Conservation (phyloP, 2,329 filamentous ascomycete genomes). For the Diaporthe nobilis region DNA sequence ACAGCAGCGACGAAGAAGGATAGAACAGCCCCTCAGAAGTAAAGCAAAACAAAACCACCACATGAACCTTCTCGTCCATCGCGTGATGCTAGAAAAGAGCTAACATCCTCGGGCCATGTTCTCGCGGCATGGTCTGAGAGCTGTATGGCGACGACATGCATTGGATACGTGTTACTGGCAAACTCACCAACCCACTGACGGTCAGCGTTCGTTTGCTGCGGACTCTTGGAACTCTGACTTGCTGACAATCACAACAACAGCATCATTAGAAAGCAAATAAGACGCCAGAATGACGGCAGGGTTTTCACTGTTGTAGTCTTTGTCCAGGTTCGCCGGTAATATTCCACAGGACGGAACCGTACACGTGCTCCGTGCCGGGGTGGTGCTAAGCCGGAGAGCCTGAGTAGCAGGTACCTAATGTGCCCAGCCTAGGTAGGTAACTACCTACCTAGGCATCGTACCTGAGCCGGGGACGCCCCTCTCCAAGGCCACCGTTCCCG, state of each 20-base stretch:
- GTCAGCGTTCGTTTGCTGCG: neutral
- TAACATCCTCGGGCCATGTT: neutral
- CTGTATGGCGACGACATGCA: neutral
- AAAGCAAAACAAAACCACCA: neutral
- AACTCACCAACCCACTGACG: neutral
- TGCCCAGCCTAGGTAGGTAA: neutral
- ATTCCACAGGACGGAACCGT: neutral
- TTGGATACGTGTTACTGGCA: neutral
- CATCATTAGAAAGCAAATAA: neutral
- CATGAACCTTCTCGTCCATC: too few species aligned
- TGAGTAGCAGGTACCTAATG: neutral
- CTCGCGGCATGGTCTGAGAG: neutral
- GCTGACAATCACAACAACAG: neutral
- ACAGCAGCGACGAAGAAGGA: slow-evolving; percentile 73
- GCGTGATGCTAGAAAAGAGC: neutral
- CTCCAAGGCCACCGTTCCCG: neutral
- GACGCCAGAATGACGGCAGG: too few species aligned
- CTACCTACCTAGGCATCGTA: neutral
- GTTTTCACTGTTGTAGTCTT: neutral
- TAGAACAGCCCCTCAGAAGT: neutral
- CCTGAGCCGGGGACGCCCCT: slow-evolving; percentile 5
- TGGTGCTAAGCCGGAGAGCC: neutral
- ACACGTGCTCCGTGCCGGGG: neutral
- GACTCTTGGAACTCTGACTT: neutral
- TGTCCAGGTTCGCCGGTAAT: neutral